Base-by-base conservation (phyloP, 1,284 basidiomycete genomes). In the Pterulicium gracile region DNA sequence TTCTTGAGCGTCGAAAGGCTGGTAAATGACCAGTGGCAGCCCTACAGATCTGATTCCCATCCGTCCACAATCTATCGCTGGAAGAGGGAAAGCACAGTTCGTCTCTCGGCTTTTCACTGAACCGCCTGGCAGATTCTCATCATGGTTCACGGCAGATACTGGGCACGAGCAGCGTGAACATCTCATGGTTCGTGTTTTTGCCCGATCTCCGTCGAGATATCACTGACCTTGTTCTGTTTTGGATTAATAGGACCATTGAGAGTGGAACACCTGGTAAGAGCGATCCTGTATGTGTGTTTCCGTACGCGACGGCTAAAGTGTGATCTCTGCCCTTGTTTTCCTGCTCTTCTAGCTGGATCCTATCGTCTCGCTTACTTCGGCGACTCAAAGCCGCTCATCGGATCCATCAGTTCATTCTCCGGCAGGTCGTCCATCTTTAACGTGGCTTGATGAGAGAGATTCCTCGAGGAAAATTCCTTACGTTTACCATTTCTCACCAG, bases 301-400 rank as follows among this genome's bases (percentile, higher is more conserved):
- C 15, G 46, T 15, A 19, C 19, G 24, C 20, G 49, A 39, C 43
- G n/a, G n/a, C n/a, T n/a, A n/a, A n/a, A n/a, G n/a, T n/a, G n/a
- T n/a, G n/a, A n/a, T 44, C 24, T 19, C 32, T 48, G 46, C 49
- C 40, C 47, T n/a, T 49, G 41, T 12, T 51, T 47, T 35, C 46
- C 35, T 12, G 22, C 14, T 19, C 32, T 43, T 24, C 15, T 50
- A 80, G 80, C 72, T 35, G 81, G 81, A 23, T 76, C 70, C 7
- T 90, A 90, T 60, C 77, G 82, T 21, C 60, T 90, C 27, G 65
- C 62, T 41, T 90, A 89, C 60, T 78, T 75, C 50, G 88, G 86
- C 7, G 84, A 89, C 60, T 70, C 75, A 13, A 90, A 89, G 62
- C 66, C 77, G 7, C 57, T 81, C 34, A 64, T 77, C 39, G 81